phyloP scores from a whole-genome alignment of 257 asterid genomes.

The Nicotiana attenuata region DNA sequence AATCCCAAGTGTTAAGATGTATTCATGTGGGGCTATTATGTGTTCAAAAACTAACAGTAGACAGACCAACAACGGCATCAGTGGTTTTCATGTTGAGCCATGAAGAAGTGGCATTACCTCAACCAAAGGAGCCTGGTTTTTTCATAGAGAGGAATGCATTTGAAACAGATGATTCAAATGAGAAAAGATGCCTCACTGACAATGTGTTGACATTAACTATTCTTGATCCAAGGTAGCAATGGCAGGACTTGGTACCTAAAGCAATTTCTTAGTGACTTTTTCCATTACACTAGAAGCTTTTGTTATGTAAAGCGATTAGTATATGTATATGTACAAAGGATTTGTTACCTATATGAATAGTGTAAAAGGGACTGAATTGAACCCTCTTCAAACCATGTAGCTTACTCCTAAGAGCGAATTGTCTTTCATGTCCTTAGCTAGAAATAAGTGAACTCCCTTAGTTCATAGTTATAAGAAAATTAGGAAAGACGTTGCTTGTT shows the following conservation, averaged over 20 bases:
- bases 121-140: slow-evolving; percentile 44
- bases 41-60: slow-evolving; percentile 27
- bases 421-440: too few relatives aligned
- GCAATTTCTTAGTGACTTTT: neutral
- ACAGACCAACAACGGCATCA: slow-evolving; percentile 31
- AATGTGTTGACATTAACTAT: slow-evolving; percentile 20
- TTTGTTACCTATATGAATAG: neutral
- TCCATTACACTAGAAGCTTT: neutral
- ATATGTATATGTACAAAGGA: neutral
- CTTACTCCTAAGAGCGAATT: too few relatives aligned
- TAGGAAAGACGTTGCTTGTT: neutral
- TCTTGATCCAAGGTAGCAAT: slow-evolving; percentile 23
- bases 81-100: slow-evolving; percentile 36
- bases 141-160: slow-evolving; percentile 18
- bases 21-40: slow-evolving; percentile 39
- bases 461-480: too few relatives aligned
- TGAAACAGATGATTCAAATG: slow-evolving; percentile 10
- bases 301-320: neutral
- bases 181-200: neutral
- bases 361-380: neutral
- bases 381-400: too few relatives aligned
- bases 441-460: too few relatives aligned
- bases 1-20: slow-evolving; percentile 36
- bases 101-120: slow-evolving; percentile 24
- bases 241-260: neutral